A percentile compares a stretch with the other conserved stretches of the same genome.
These are phyloP conservation scores for Dentipellis sp. DNA, from an alignment of 768 basidiomycete species.

Conservation along the genomic window DNA sequence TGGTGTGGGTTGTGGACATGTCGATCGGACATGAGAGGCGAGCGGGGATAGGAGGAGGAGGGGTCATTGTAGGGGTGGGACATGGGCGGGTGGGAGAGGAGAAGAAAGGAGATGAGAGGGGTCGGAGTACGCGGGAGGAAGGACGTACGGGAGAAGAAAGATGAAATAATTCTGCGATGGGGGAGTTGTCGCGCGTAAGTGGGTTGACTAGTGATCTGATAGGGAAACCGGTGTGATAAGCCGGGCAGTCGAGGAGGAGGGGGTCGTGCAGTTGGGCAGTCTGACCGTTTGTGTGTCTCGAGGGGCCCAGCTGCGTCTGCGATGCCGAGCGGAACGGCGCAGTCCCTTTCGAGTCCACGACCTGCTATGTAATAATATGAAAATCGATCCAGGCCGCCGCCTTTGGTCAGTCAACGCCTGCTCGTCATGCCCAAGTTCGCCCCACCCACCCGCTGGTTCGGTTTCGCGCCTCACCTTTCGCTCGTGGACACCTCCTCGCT, in stretches of 20 bases:
- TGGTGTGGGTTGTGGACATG: background rate
- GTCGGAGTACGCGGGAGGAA: background rate
- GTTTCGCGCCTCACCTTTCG: too few species aligned
- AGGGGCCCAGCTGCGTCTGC: background rate
- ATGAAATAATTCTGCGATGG: background rate
- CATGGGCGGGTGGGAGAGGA: background rate
- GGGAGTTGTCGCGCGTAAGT: background rate
- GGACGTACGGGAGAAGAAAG: background rate
- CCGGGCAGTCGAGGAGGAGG: background rate
- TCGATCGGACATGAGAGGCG: background rate
- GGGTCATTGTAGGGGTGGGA: conserved; percentile 1
- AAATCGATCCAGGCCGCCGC: background rate
- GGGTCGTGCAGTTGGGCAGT: background rate
- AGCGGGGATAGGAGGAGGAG: conserved; percentile 2
- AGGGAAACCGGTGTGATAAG: background rate
- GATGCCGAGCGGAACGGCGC: background rate
- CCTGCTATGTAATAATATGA: background rate
- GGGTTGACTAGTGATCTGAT: background rate
- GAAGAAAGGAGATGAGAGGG: background rate
- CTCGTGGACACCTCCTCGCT: background rate
- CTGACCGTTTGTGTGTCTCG: background rate
- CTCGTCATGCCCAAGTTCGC: background rate
- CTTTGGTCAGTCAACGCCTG: background rate
- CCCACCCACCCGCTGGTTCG: background rate
- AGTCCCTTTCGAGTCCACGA: background rate